Percentiles rank a stretch among this genome's conserved stretches.
These are phyloP conservation scores for Yamadazyma conglobata DNA, from an alignment of 1,139 yeast genomes.

Conservation along the genomic window DNA sequence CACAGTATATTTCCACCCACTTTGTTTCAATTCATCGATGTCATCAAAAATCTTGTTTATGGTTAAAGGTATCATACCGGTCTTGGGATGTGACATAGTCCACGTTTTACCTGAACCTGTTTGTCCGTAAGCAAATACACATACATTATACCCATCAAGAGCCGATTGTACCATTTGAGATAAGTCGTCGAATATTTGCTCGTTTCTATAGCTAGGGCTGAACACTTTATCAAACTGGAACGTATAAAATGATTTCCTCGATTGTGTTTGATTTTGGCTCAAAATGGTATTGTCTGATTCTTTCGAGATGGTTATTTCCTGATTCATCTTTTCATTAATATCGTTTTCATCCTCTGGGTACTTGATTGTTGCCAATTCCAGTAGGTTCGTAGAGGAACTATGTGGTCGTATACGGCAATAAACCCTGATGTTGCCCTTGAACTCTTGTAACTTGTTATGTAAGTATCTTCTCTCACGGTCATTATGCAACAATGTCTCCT, in stretches of 20 bases:
- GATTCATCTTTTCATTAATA: constrained; percentile 38
- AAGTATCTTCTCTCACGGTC: constrained; percentile 52
- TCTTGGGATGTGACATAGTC: constrained; percentile 73
- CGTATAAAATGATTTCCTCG: constrained; percentile 17
- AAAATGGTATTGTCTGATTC: constrained; percentile 1
- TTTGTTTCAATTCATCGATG: constrained; percentile 43
- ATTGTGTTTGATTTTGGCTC: constrained; percentile 7
- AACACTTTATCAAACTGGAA: constrained; percentile 84
- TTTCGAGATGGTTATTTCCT: constrained; percentile 37
- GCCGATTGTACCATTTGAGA: constrained; percentile 88
- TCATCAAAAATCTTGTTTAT: constrained; percentile 68
- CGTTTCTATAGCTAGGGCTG: constrained; percentile 49
- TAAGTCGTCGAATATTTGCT: constrained; percentile 73
- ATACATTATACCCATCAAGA: constrained; percentile 85
- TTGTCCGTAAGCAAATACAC: constrained; percentile 96
- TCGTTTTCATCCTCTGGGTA: constrained; percentile 47
- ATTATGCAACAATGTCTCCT: constrained; percentile 13
- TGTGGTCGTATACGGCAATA: constrained; percentile 81
- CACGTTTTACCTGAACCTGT: constrained; percentile 96
- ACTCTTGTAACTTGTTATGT: constrained; percentile 76
- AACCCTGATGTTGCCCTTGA: constrained; percentile 90
- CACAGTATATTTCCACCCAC: constrained; percentile 66
- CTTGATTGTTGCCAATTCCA: constrained; percentile 33
- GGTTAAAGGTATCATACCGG: constrained; percentile 84
- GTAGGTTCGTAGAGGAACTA: constrained; percentile 15